These are phyloP conservation scores for Ustilago bromivora DNA, from an alignment of 1,284 basidiomycete species.

Conservation along the genomic window DNA sequence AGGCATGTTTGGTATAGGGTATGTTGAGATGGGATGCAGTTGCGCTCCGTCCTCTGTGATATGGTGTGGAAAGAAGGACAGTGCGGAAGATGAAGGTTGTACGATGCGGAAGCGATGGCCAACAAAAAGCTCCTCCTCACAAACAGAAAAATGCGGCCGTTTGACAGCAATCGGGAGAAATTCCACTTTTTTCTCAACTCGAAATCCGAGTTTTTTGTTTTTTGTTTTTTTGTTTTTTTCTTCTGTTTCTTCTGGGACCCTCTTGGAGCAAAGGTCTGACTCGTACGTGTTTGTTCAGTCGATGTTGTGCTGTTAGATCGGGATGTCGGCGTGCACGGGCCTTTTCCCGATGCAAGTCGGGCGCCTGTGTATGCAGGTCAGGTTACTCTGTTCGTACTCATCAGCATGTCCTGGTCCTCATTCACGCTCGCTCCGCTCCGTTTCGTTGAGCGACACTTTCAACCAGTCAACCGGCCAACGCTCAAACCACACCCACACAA, in stretches of 20 bases:
- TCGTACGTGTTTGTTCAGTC: constrained; percentile 9
- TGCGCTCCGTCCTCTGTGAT: constrained; percentile 9
- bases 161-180: not conserved
- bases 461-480: not conserved
- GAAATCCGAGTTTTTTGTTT: constrained; percentile 9
- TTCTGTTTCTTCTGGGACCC: constrained; percentile 14
- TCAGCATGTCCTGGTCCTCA: not conserved
- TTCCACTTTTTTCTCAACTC: not conserved
- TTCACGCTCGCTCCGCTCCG: not conserved
- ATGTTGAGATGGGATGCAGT: not conserved
- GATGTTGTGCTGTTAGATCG: not conserved
- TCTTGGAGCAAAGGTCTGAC: not conserved
- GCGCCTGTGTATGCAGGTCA: constrained; percentile 13
- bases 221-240: constrained; percentile 3
- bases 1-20: constrained; percentile 24
- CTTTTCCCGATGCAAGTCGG: not conserved
- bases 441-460: not conserved
- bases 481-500: not conserved
- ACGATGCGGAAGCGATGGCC: constrained; percentile 4
- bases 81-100: not conserved
- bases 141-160: not conserved
- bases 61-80: not conserved
- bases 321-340: not conserved
- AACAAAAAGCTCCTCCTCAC: constrained; percentile 15
- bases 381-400: not conserved